A percentile compares a stretch with the other conserved stretches of the same genome.
These are phyloP conservation scores for Yamadazyma sp. DNA, from an alignment of 1,139 yeast species.

Conservation along the genomic window DNA sequence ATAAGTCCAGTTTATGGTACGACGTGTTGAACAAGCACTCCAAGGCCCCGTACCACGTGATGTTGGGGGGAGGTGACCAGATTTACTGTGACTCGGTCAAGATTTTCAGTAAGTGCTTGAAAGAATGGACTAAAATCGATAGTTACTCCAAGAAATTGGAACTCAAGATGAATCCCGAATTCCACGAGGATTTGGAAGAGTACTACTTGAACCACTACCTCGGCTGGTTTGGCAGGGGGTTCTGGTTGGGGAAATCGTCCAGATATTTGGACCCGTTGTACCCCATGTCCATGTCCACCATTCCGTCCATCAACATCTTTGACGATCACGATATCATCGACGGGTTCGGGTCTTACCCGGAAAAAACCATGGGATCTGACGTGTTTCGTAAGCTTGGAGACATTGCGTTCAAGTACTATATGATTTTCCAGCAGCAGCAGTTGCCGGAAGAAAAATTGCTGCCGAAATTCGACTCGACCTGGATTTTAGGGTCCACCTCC, in stretches of 20 bases:
- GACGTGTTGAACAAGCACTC: conserved; percentile 73
- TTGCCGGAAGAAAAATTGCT: conserved; percentile 43
- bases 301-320: conserved; percentile 80
- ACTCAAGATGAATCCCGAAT: conserved; percentile 39
- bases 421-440: conserved; percentile 88
- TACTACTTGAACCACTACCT: conserved; percentile 74
- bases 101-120: conserved; percentile 51
- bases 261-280: conserved; percentile 63
- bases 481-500: conserved; percentile 50
- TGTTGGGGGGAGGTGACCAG: conserved; percentile 98
- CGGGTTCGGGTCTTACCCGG: conserved; percentile 88
- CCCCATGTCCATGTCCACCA: conserved; percentile 75
- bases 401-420: conserved; percentile 79
- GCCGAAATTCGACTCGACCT: conserved; percentile 45
- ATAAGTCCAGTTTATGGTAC: conserved; percentile 78
- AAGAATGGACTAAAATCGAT: conserved; percentile 61
- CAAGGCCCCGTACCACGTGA: conserved; percentile 73
- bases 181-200: conserved; percentile 54
- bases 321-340: conserved; percentile 95
- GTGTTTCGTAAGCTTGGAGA: conserved; percentile 72
- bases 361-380: conserved; percentile 68
- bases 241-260: conserved; percentile 71
- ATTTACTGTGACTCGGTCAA: conserved; percentile 84
- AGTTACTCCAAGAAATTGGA: conserved; percentile 36
- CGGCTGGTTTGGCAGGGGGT: conserved; percentile 88